Conservation (phyloP, 208 protist species). For the Trypanosoma brucei region DNA sequence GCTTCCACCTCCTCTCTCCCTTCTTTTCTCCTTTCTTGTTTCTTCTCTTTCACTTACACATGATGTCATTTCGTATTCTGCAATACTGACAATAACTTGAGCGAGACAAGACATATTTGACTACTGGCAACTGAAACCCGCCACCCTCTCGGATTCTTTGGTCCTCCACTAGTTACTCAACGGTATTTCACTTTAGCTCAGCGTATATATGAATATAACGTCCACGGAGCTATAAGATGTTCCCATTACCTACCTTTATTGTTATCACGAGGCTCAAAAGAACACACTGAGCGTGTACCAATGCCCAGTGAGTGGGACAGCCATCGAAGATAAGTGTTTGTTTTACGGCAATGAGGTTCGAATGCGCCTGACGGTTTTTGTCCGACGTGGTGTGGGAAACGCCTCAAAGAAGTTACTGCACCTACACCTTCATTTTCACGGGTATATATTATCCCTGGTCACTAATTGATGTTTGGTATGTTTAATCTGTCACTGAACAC, state of each 20-base stretch:
- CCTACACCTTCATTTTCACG: not conserved
- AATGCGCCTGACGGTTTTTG: constrained; percentile 33
- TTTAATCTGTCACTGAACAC: too few species aligned
- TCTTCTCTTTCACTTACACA: not conserved
- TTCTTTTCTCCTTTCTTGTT: not conserved
- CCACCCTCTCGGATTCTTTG: not conserved
- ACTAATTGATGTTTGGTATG: too few species aligned
- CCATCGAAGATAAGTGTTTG: not conserved
- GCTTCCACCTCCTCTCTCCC: constrained; percentile 1
- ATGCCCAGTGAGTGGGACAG: constrained; percentile 3
- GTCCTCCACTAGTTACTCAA: not conserved
- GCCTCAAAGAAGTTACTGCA: not conserved
- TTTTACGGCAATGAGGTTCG: constrained; percentile 22
- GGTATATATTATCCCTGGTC: too few species aligned
- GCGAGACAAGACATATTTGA: constrained; percentile 11
- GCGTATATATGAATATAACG: too few species aligned
- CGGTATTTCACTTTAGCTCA: not conserved
- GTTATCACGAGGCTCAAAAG: constrained; percentile 2
- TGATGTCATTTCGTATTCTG: constrained; percentile 4
- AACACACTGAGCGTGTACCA: not conserved
- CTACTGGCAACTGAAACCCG: constrained; percentile 22
- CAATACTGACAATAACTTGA: constrained; percentile 4
- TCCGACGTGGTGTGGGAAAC: constrained; percentile 30
- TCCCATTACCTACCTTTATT: not conserved
- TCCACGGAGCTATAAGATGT: too few species aligned